Evolutionary conservation across 2,329 filamentous ascomycete species (phyloP).

Genomic region (Pestalotiopsis sp.): DNA sequence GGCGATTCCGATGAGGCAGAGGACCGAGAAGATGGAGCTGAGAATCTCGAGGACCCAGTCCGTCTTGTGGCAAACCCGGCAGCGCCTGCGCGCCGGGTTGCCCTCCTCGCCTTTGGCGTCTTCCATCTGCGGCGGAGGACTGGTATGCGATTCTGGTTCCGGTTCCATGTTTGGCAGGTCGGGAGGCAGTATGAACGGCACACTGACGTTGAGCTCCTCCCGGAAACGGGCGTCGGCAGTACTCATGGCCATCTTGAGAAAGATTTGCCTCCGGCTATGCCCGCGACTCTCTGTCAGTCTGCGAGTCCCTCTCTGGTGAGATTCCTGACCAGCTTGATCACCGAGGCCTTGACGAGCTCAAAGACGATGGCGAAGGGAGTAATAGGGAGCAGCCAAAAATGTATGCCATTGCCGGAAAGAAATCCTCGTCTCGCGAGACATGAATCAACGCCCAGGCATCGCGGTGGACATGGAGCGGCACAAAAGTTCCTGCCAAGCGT

Average conservation of each 20-base stretch:
- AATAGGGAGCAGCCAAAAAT: no score
- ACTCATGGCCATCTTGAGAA: neutral
- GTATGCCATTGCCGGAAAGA: no score
- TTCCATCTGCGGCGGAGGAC: neutral
- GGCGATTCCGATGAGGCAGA: constrained; percentile 1
- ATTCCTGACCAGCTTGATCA: no score
- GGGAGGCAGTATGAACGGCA: neutral
- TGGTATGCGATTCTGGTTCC: neutral
- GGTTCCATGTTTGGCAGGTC: neutral
- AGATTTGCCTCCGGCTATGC: neutral
- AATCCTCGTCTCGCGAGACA: no score
- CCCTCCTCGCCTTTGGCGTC: neutral
- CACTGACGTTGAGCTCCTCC: neutral
- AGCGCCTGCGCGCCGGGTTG: neutral
- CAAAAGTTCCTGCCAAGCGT: neutral
- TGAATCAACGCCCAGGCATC: neutral
- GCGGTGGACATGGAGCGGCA: neutral
- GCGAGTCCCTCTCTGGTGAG: no score
- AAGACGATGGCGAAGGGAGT: no score
- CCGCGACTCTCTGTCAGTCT: neutral
- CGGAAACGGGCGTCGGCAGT: neutral
- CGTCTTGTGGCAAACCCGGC: neutral
- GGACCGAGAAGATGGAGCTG: neutral
- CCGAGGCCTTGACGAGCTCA: no score
- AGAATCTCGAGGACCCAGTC: constrained; percentile 6